Evolutionary conservation across 1,139 yeast species (phyloP).

Genomic region (Sugiyamaella japonica): DNA sequence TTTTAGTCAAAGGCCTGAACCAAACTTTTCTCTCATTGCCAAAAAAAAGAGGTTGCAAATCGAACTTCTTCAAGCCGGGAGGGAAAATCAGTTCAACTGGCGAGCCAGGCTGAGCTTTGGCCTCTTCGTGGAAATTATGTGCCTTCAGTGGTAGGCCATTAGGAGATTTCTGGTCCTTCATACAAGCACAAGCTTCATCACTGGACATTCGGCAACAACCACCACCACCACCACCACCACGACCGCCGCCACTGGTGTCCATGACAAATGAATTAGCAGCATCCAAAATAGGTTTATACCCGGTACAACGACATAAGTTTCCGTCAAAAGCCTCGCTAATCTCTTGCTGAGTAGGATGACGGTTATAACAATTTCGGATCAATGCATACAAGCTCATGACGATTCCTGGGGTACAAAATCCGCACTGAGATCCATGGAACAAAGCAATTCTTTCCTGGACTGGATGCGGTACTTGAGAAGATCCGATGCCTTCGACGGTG

Average conservation of each 20-base stretch:
- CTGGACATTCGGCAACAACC: slow-evolving; percentile 17
- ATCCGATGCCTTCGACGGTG: slow-evolving; percentile 49
- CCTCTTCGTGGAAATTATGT: slow-evolving; percentile 33
- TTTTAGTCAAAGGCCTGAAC: slow-evolving; percentile 46
- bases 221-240: slow-evolving; percentile 16
- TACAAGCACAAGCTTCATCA: slow-evolving; percentile 14
- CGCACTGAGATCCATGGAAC: slow-evolving; percentile 52
- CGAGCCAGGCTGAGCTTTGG: slow-evolving; percentile 1
- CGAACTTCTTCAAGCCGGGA: slow-evolving; percentile 37
- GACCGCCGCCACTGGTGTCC: slow-evolving; percentile 5
- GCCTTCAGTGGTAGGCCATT: slow-evolving; percentile 44
- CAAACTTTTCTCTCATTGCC: slow-evolving; percentile 44
- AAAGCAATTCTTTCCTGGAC: slow-evolving; percentile 49
- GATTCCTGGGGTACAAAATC: slow-evolving; percentile 52
- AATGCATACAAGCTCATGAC: slow-evolving; percentile 50
- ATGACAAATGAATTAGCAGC: slow-evolving; percentile 45
- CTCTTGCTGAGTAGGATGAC: slow-evolving; percentile 44
- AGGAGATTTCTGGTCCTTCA: slow-evolving; percentile 33
- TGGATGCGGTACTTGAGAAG: slow-evolving; percentile 44
- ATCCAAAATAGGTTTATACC: slow-evolving; percentile 50
- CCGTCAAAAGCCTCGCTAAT: slow-evolving; percentile 49
- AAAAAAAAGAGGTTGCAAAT: slow-evolving; percentile 39
- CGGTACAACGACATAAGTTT: slow-evolving; percentile 49
- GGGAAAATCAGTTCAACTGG: slow-evolving; percentile 46
- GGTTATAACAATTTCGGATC: slow-evolving; percentile 41